Percentiles rank a stretch among this genome's conserved stretches.
phyloP scores from a whole-genome alignment of 2,329 filamentous ascomycete genomes.

The Ilyonectria sp. region DNA sequence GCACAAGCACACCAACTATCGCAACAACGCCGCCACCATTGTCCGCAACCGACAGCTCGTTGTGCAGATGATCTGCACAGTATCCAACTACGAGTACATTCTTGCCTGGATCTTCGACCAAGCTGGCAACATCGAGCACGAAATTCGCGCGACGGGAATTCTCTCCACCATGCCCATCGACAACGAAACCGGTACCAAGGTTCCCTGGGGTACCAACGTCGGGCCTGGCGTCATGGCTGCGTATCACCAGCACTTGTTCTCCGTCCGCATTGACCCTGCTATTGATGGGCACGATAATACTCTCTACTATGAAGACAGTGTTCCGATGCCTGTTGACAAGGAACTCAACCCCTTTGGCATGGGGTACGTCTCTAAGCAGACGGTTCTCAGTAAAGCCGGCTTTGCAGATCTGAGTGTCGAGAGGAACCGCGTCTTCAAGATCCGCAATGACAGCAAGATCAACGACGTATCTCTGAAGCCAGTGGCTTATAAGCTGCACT shows the following conservation, averaged over 20 bases:
- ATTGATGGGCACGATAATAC: constrained; percentile 68
- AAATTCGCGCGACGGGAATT: constrained; percentile 57
- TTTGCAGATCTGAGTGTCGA: constrained; percentile 60
- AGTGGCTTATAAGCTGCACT: constrained; percentile 60
- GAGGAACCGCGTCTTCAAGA: constrained; percentile 63
- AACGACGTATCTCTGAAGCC: constrained; percentile 51
- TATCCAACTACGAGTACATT: constrained; percentile 72
- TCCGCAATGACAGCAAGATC: constrained; percentile 57
- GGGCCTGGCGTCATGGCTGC: constrained; percentile 71
- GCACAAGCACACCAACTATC: constrained; percentile 84
- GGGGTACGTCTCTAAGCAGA: constrained; percentile 58
- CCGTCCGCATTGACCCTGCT: constrained; percentile 71
- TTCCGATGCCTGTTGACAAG: constrained; percentile 45
- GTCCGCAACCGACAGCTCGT: constrained; percentile 68
- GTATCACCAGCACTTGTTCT: constrained; percentile 78
- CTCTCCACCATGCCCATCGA: constrained; percentile 57
- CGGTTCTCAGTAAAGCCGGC: constrained; percentile 57
- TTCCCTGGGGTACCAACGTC: constrained; percentile 70
- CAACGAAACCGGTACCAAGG: constrained; percentile 65
- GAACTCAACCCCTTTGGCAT: constrained; percentile 66
- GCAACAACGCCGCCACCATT: constrained; percentile 75
- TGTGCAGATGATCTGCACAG: constrained; percentile 71
- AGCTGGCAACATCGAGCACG: constrained; percentile 55
- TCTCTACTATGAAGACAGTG: constrained; percentile 22
- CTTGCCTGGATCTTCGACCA: constrained; percentile 63